phyloP scores from a whole-genome alignment of 2,329 filamentous ascomycete genomes.

The Colletotrichum limetticola region DNA sequence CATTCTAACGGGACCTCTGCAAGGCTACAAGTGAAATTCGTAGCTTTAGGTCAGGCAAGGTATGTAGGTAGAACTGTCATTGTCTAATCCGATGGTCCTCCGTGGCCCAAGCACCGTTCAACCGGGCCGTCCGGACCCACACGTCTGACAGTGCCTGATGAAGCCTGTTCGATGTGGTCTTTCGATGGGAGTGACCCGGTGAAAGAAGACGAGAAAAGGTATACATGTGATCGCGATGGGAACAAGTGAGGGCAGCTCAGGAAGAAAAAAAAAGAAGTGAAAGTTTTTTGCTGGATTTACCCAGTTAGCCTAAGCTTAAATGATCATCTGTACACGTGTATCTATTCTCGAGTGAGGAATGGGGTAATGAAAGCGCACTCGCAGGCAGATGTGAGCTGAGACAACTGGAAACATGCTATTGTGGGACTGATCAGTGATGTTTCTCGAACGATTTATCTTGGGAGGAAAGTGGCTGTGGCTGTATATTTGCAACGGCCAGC shows the following conservation, averaged over 20 bases:
- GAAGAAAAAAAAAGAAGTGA: background rate
- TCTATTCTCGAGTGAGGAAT: background rate
- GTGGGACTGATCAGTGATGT: background rate
- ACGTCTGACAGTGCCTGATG: background rate
- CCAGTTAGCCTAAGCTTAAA: background rate
- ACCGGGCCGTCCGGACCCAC: background rate
- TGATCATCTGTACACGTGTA: background rate
- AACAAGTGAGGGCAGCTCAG: background rate
- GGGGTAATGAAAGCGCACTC: background rate
- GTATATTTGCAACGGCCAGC: background rate
- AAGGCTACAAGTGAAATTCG: background rate
- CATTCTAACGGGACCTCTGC: background rate
- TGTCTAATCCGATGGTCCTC: background rate
- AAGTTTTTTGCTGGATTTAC: background rate
- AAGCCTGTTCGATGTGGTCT: background rate
- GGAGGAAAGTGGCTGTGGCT: background rate
- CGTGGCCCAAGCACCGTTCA: background rate
- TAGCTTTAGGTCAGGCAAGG: too few relatives aligned
- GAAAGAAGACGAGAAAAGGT: background rate
- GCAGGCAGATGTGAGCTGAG: background rate
- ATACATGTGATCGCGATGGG: background rate
- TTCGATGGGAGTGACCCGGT: too few relatives aligned
- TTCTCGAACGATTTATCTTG: constrained; percentile 13
- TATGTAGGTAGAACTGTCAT: background rate
- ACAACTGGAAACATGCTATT: background rate